Conservation (phyloP, 2,329 filamentous ascomycete species). For the Lecanosticta acicola region DNA sequence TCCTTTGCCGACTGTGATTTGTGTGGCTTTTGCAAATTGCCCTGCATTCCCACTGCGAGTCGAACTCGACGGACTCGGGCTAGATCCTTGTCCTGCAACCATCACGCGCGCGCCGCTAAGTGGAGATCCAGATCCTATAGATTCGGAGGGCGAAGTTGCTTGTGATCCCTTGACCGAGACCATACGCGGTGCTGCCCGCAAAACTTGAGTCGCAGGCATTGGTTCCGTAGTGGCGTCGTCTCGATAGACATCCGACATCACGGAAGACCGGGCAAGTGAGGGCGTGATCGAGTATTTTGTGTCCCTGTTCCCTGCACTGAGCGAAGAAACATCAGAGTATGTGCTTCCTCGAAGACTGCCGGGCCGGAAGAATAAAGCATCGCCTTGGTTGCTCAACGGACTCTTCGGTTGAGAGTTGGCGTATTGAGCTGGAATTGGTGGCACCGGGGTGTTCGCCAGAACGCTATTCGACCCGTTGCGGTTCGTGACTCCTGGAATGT, state of each 20-base stretch:
- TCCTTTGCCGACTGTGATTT: constrained; percentile 39
- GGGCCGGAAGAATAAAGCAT: constrained; percentile 90
- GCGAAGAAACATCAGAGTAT: constrained; percentile 66
- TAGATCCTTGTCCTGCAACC: constrained; percentile 7
- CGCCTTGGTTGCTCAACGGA: constrained; percentile 50
- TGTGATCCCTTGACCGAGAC: constrained; percentile 70
- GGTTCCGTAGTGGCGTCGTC: constrained; percentile 80
- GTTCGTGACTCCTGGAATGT: constrained; percentile 88
- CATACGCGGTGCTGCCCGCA: constrained; percentile 82
- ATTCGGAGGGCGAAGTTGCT: constrained; percentile 13
- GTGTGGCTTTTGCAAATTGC: constrained; percentile 40
- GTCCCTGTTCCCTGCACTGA: constrained; percentile 33
- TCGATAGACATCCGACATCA: constrained; percentile 90
- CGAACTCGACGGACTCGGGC: constrained; percentile 9
- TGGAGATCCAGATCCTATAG: constrained; percentile 5
- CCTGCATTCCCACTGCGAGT: constrained; percentile 6
- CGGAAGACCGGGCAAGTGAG: constrained; percentile 49
- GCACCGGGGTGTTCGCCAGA: constrained; percentile 64
- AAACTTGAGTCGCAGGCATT: constrained; percentile 75
- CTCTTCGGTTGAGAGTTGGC: constrained; percentile 49
- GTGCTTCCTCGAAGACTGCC: constrained; percentile 86
- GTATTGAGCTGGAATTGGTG: constrained; percentile 67
- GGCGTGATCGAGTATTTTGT: constrained; percentile 45
- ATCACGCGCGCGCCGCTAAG: constrained; percentile 9
- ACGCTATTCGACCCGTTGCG: constrained; percentile 63